phyloP scores from a whole-genome alignment of 106 monocot species.

The Allium fistulosum region DNA sequence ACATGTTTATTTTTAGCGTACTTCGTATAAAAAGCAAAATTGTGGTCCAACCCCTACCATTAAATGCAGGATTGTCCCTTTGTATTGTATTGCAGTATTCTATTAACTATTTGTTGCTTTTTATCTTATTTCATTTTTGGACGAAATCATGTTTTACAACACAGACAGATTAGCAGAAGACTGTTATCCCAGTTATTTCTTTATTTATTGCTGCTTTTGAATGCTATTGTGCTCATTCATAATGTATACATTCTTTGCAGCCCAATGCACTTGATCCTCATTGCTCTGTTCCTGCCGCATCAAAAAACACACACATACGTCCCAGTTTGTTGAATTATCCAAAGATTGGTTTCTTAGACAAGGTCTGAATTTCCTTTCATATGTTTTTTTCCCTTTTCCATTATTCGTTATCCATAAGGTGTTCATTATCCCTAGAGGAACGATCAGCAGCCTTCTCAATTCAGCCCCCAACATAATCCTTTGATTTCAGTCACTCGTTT shows the following conservation, averaged over 20 bases:
- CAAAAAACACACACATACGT: constrained; percentile 15
- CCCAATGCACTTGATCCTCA: constrained; percentile 15
- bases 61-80: too few species aligned
- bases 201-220: background rate
- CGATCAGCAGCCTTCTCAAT: background rate
- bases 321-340: constrained; percentile 14
- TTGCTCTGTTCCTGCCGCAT: constrained; percentile 7
- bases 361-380: constrained; percentile 24
- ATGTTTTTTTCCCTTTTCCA: background rate
- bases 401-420: background rate
- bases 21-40: too few species aligned
- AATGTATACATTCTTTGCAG: constrained; percentile 27
- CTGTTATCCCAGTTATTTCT: background rate
- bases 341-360: constrained; percentile 35
- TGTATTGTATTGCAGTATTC: too few species aligned
- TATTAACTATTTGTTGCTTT: too few species aligned
- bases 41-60: too few species aligned
- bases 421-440: background rate
- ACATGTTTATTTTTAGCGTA: too few species aligned
- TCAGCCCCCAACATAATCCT: too few species aligned
- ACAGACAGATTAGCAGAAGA: too few species aligned
- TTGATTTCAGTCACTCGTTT: too few species aligned
- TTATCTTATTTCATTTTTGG: too few species aligned
- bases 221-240: constrained; percentile 1
- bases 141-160: too few species aligned